Evolutionary conservation across 768 basidiomycete genomes (phyloP), one percentile per base, ranked within the genome.

Genomic region (Mycena pura): DNA sequence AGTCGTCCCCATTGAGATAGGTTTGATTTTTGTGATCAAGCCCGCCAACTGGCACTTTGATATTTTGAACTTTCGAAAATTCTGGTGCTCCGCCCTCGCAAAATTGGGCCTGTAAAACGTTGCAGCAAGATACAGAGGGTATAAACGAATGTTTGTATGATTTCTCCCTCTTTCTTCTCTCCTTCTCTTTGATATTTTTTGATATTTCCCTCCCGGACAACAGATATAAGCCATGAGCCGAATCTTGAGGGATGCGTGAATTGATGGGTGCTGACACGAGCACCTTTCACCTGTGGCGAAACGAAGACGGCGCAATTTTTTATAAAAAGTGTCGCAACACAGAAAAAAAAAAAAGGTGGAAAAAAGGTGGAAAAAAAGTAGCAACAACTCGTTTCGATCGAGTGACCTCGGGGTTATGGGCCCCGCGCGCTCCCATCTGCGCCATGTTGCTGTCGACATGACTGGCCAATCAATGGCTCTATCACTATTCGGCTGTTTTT

Each of bases 321-420:
- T n/a, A n/a, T n/a, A n/a, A n/a, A n/a, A n/a, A n/a, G n/a, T n/a
- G n/a, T n/a, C n/a, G n/a, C n/a, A n/a, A n/a, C n/a, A n/a, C n/a
- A n/a, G n/a, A n/a, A n/a, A n/a, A n/a, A n/a, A n/a, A n/a, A n/a
- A n/a, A n/a, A n/a, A n/a, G n/a, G n/a, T n/a, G n/a, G n/a, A n/a
- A n/a, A n/a, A n/a, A n/a, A n/a, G n/a, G n/a, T n/a, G n/a, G n/a
- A n/a, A n/a, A n/a, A n/a, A n/a, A n/a, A n/a, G n/a, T 84, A 84
- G 83, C 82, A 84, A 78, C 82, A 82, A 82, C 82, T 83, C 76
- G 83, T 84, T 81, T 84, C 83, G 83, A 84, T 84, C 83, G 76
- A 83, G 82, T 81, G 83, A 82, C 83, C 82, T 84, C 83, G 76
- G 82, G 83, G 15, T 8, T 49, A 46, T 57, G 44, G 55, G 55